phyloP scores from a whole-genome alignment of 179 eudicot species.

The Carnegiea gigantea region DNA sequence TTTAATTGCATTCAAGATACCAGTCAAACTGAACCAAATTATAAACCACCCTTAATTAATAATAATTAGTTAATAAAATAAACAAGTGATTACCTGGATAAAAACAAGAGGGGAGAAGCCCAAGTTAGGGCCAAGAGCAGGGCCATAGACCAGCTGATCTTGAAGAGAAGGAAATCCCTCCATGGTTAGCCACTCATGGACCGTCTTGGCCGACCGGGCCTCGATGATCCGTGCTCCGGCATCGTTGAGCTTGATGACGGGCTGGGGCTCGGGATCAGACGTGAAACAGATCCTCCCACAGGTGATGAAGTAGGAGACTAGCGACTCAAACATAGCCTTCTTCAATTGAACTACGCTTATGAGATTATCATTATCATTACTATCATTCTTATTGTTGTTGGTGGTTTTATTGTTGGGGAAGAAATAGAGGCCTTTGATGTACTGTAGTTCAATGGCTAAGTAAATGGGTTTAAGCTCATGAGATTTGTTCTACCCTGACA shows the following conservation, averaged over 20 bases:
- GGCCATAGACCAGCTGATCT: slow-evolving; percentile 39
- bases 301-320: slow-evolving; percentile 34
- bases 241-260: slow-evolving; percentile 65
- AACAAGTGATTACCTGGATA: slow-evolving; percentile 48
- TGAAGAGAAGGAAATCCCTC: slow-evolving; percentile 21
- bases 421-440: slow-evolving; percentile 56
- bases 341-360: slow-evolving; percentile 36
- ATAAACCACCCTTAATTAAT: no score
- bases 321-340: slow-evolving; percentile 42
- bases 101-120: slow-evolving; percentile 56
- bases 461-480: slow-evolving; percentile 48
- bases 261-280: background rate
- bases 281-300: slow-evolving; percentile 59
- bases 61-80: background rate
- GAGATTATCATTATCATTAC: slow-evolving; percentile 21
- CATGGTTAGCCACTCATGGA: slow-evolving; percentile 54
- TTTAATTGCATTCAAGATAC: slow-evolving; percentile 19
- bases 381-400: background rate
- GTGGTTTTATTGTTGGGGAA: slow-evolving; percentile 28
- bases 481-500: slow-evolving; percentile 40
- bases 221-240: slow-evolving; percentile 69
- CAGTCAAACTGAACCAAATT: no score
- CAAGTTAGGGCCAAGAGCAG: slow-evolving; percentile 65
- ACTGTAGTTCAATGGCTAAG: slow-evolving; percentile 73
- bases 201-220: slow-evolving; percentile 44